phyloP scores from a whole-genome alignment of 257 asterid genomes.

The Capsicum baccatum region DNA sequence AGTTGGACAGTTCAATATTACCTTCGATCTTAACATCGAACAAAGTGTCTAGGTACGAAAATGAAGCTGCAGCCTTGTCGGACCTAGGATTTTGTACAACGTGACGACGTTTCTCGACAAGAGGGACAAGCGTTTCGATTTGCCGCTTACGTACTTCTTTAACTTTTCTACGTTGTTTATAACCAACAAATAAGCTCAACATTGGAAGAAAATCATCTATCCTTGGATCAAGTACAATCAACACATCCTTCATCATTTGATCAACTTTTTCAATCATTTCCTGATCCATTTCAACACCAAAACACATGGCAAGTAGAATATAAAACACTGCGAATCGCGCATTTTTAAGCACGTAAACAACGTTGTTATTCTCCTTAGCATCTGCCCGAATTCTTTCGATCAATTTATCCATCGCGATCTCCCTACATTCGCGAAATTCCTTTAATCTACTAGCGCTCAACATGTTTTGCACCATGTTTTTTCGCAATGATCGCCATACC shows the following conservation, averaged over 20 bases:
- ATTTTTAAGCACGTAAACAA: conserved; percentile 74
- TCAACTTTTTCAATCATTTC: conserved; percentile 65
- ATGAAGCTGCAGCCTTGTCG: conserved; percentile 59
- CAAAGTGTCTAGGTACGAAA: conserved; percentile 78
- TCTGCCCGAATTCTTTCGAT: conserved; percentile 55
- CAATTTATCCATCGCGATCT: conserved; percentile 70
- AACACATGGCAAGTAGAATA: conserved; percentile 73
- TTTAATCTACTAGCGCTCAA: conserved; percentile 60
- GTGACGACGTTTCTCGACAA: conserved; percentile 65
- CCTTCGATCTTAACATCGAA: conserved; percentile 77
- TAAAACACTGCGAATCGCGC: conserved; percentile 75
- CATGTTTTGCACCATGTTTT: conserved; percentile 91
- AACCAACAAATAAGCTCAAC: conserved; percentile 64
- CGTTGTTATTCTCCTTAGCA: conserved; percentile 61
- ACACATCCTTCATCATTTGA: conserved; percentile 66
- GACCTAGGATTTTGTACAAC: conserved; percentile 59
- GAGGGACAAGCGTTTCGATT: conserved; percentile 64
- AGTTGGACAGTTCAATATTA: not conserved
- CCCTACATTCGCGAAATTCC: conserved; percentile 61
- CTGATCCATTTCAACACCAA: conserved; percentile 84
- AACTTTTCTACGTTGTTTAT: conserved; percentile 67
- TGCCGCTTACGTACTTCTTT: conserved; percentile 68
- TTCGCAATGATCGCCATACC: conserved; percentile 84
- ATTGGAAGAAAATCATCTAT: conserved; percentile 85
- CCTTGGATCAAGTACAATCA: conserved; percentile 73